Evolutionary conservation across 2,329 filamentous ascomycete species (phyloP), one percentile per base, ranked within the genome.

Genomic region (Elsinoe arachidis): DNA sequence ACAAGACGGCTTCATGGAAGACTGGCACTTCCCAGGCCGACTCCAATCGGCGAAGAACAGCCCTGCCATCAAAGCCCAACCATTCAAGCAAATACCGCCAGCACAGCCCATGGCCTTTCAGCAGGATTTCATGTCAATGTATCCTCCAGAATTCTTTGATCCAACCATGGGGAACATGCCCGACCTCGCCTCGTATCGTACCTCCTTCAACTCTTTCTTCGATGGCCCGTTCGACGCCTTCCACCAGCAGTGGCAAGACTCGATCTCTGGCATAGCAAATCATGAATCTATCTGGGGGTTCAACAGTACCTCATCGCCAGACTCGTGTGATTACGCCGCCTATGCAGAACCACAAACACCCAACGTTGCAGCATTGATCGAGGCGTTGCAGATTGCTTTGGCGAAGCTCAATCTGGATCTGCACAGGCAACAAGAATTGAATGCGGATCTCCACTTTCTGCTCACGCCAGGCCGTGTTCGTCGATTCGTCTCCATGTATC

Each of bases 1-100:
- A 7, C 39, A 56, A 17, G 54, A 56, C 26, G 41, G 54, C 14
- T 56, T 56, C 54, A 56, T 56, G 54, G 54, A 56, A 26, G 54
- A 47, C 33, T 55, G 53, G 53, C 53, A 55, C 21, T 56, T 56
- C n/a, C 54, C 54, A 11, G 54, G 54, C 5, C 54, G 54, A 15
- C 21, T 56, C 26, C 39, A 56, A n/a, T 49, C 39, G 26, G 33
- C 39, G 17, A 46, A 33, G 33, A 38, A 33, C 39, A 56, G 54
- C 37, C 54, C 54, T 9, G 54, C 54, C 26, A 47, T 49, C 41
- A 56, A 56, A 14, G 23, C 54, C 3, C 39, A 47, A 17, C 41
- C 54, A 10, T 53, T 53, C 49, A 53, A 53, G 35, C 49, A 53
- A 11, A 38, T 38, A n/a, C 49, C 19, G 10, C 19, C 49, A n/a